Evolutionary conservation across 1,139 yeast species (phyloP), one percentile per base, ranked within the genome.

Genomic region (Saccharomyces hybrid): DNA sequence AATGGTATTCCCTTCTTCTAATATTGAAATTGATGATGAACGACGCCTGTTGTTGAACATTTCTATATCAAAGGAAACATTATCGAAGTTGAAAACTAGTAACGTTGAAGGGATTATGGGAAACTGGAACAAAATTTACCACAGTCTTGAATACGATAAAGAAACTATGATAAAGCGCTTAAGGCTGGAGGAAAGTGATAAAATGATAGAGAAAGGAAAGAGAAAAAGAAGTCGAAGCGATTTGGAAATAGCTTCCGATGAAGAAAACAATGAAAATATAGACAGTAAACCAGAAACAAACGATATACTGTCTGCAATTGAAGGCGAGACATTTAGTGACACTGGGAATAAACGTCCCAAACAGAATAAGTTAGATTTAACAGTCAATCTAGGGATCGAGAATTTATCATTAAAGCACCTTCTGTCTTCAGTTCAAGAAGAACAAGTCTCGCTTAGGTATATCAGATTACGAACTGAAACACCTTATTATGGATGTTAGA

Each of bases 401-500:
- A 87, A 87, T 58, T 70, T 85, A 31, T 87, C 97, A 3, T 74
- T 93, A 55, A 88, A 89, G 68, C 93, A 93, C 67, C 77, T 93
- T 52, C 73, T 95, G 42, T 80, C 83, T 3, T 81, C 86, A 1
- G 89, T 93, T 58, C 97, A 89, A 61, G 81, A 79, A 79, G 34
- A 83, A 86, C 58, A 81, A 97, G 62, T 89, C 89, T 26, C 80
- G 81, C 56, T 75, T 91, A 52, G 78, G 81, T 1, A 76, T 95
- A 49, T 83, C 89, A n/a, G 98, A 91, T 67, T 77, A 81, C 55
- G 99, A 95, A 66, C 78, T 93, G 57, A 81, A 95, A 56, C 86
- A 86, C 53, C 77, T 93, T 58, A 85, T 93, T 53, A 82, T 89
- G 78, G 99, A 93, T 67, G 98, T 93, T 11, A 80, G 97, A 51